A percentile compares a stretch with the other conserved stretches of the same genome.
Evolutionary conservation across 2,329 filamentous ascomycete species (phyloP).

Genomic region (Talaromyces sp.): DNA sequence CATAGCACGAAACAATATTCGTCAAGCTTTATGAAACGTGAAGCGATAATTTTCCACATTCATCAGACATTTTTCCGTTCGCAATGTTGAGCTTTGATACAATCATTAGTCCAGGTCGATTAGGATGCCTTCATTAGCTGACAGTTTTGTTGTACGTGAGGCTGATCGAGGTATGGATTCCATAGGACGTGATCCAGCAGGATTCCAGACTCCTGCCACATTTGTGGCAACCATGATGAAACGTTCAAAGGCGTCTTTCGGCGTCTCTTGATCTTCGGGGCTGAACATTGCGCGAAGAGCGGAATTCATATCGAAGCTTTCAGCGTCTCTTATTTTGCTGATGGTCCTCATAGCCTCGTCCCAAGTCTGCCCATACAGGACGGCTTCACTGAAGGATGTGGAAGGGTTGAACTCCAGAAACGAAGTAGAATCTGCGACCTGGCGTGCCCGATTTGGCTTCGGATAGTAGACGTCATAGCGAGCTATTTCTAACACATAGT

Average conservation of each 20-base stretch:
- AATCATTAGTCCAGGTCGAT: slow-evolving; percentile 10
- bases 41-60: not conserved
- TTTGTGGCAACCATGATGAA: slow-evolving; percentile 36
- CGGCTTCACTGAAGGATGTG: slow-evolving; percentile 31
- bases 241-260: slow-evolving; percentile 31
- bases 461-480: slow-evolving; percentile 40
- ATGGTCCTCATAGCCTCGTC: slow-evolving; percentile 30
- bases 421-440: not conserved
- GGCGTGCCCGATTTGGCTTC: not conserved
- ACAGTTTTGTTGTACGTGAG: not conserved
- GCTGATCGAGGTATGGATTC: not conserved
- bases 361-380: slow-evolving; percentile 39
- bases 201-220: slow-evolving; percentile 32
- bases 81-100: not conserved
- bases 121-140: not conserved
- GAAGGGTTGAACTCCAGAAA: slow-evolving; percentile 24
- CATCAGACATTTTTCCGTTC: not conserved
- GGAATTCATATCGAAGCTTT: slow-evolving; percentile 30
- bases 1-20: not conserved
- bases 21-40: not conserved
- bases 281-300: slow-evolving; percentile 35
- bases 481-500: slow-evolving; percentile 42
- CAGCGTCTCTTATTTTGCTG: slow-evolving; percentile 36
- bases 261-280: slow-evolving; percentile 19
- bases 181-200: not conserved